A percentile compares a stretch with the other conserved stretches of the same genome.
Evolutionary conservation across 1,284 basidiomycete species (phyloP).

Genomic region (Cystobasidiaceae sp.): DNA sequence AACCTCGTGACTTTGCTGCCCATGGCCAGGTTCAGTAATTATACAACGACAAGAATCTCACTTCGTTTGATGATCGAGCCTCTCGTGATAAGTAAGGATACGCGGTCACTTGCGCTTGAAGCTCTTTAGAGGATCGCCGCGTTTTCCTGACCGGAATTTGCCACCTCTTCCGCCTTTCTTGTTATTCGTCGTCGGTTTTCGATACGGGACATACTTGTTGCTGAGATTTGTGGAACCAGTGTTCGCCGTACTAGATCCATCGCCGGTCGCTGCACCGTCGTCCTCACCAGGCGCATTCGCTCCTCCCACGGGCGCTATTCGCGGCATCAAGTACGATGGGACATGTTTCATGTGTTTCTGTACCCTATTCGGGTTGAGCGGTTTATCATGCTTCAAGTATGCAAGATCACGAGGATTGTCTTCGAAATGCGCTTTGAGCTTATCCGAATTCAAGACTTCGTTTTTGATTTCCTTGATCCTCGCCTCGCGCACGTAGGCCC

Average conservation of each 20-base stretch:
- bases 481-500: slow-evolving; percentile 80
- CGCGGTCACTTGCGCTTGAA: slow-evolving; percentile 53
- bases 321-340: slow-evolving; percentile 86
- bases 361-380: slow-evolving; percentile 63
- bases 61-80: too few relatives aligned
- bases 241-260: slow-evolving; percentile 37
- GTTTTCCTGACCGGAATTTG: slow-evolving; percentile 55
- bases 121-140: slow-evolving; percentile 69
- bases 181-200: slow-evolving; percentile 54
- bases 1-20: too few relatives aligned
- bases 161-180: slow-evolving; percentile 53
- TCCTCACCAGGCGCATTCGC: too few relatives aligned
- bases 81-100: too few relatives aligned
- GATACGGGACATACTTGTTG: slow-evolving; percentile 65
- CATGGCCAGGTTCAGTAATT: too few relatives aligned
- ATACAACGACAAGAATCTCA: too few relatives aligned
- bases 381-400: slow-evolving; percentile 89
- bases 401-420: slow-evolving; percentile 93
- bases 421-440: slow-evolving; percentile 96
- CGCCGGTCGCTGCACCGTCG: slow-evolving; percentile 34
- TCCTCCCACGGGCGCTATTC: slow-evolving; percentile 56
- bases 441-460: slow-evolving; percentile 91
- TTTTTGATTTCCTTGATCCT: slow-evolving; percentile 87
- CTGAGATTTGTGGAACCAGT: slow-evolving; percentile 39
- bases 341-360: slow-evolving; percentile 83